Evolutionary conservation across 768 basidiomycete species (phyloP), one percentile per base, ranked within the genome.

Genomic region (Trametes coccinea): DNA sequence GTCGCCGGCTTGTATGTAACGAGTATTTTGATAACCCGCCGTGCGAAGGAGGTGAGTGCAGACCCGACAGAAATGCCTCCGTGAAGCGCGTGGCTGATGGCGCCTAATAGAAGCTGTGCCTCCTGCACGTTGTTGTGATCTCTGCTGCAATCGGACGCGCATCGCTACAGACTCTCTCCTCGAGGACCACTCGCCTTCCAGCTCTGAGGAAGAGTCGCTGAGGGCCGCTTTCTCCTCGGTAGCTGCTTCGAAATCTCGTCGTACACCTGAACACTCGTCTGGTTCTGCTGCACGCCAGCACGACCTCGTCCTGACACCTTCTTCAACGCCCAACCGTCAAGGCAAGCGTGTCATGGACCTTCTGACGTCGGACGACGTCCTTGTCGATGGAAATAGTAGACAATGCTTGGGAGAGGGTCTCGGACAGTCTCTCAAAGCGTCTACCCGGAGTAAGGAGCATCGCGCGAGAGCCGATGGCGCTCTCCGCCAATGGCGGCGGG

Each of bases 11-110:
- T 11, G 49, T 76, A 0, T 30, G 69, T 0, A 70, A 77, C 60
- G 46, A 61, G 45, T 74, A 75, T 51, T 79, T 76, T 53, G 40
- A 67, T 13, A 77, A 76, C 59, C 41, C 75, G 71, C 9, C 61
- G 63, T 2, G 37, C 37, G 11, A n/a, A 16, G 22, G 22, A 22
- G 14, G 43, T 44, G 43, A 44, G 9, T 5, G 34, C 11, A 37
- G 11, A 11, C 34, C 5, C 5, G 34, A 5, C 43, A 44, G n/a
- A 14, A 14, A 13, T 44, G 5, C 11, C 5, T 44, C 43, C n/a
- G 43, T 14, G 43, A 16, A 5, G 14, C 43, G 22, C 43, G 7
- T 44, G 7, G 5, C 43, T 44, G 43, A 44, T 17, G 5, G 43
- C 43, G 14, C 43, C 9, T 16, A 10, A 5, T 17, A 5, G 43